A percentile compares a stretch with the other conserved stretches of the same genome.
Evolutionary conservation across 768 basidiomycete species (phyloP).

Genomic region (Fistulinella prunicolor): DNA sequence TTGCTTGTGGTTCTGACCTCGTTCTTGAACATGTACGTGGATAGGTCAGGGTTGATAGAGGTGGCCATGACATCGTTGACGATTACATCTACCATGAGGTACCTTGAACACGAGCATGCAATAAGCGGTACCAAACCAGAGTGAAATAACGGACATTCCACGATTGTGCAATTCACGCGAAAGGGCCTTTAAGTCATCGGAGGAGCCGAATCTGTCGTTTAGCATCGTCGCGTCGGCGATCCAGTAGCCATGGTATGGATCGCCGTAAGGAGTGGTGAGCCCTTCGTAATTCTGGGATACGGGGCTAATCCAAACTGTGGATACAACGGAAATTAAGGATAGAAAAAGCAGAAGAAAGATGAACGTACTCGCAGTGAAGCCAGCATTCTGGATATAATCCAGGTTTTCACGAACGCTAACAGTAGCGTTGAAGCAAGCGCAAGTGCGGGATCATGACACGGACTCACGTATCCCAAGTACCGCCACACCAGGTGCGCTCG

Average conservation of each 20-base stretch:
- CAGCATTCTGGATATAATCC: too few relatives aligned
- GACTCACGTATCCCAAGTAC: too few relatives aligned
- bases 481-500: too few relatives aligned
- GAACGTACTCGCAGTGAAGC: too few relatives aligned
- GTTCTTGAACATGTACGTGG: constrained; percentile 66
- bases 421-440: too few relatives aligned
- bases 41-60: constrained; percentile 58
- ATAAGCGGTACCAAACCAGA: neutral
- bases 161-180: constrained; percentile 64
- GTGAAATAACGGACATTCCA: constrained; percentile 55
- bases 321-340: neutral
- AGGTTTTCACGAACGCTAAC: too few relatives aligned
- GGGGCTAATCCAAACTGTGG: constrained; percentile 78
- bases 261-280: constrained; percentile 67
- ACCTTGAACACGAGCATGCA: constrained; percentile 36
- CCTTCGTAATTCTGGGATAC: constrained; percentile 77
- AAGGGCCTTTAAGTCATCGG: constrained; percentile 60
- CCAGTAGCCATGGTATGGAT: constrained; percentile 89
- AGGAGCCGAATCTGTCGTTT: constrained; percentile 57
- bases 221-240: constrained; percentile 62
- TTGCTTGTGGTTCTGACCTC: constrained; percentile 35
- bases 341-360: too few relatives aligned
- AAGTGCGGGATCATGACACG: too few relatives aligned
- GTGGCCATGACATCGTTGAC: constrained; percentile 84
- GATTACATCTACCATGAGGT: constrained; percentile 83